Base-by-base conservation (phyloP, 352 stramenopile species). In the Pythium phragmitis region DNA sequence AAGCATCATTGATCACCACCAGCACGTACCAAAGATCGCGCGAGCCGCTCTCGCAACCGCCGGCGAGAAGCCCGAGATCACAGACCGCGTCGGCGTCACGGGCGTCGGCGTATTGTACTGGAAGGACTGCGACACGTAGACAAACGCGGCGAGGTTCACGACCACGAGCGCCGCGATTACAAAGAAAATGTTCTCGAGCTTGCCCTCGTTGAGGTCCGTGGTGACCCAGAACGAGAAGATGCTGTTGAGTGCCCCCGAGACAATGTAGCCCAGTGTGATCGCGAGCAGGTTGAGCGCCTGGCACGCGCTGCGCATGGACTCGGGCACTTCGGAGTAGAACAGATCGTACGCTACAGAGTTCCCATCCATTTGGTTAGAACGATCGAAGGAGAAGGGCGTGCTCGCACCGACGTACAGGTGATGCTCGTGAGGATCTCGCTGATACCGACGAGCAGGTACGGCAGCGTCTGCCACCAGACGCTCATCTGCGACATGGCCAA, bases 281-380 rank as follows among this genome's bases (percentile, higher is more conserved):
- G 89, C 96, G 28, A 97, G 70, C 42, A 98, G 57, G 60, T 97
- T 97, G 4, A 96, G 79, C 4, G 90, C 87, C 54, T 96, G 88
- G 56, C 87, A 95, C 3, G 97, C 87, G 57, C 89, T 96, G 45
- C 90, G 82, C 91, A 98, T 97, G 28, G 82, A 85, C 69, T 87
- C 80, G 7, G 91, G 91, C 3, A 96, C 90, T 68, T 98, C 88
- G 13, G 87, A 94, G 70, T 97, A 97, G 65, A 97, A 98, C 16
- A 98, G 70, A 63, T 94, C 85, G 70, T 94, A 94, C 7, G 87
- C 76, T 89, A 58, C 19, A 17, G 13, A 26, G n/a, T 63, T 49
- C 9, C 39, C 21, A 46, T 7, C 17, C 39, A 7, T 50, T 3
- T 33, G 12, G 45, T 26, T 17, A 47, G n/a, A n/a, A 46, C 13